Evolutionary conservation across 2,329 filamentous ascomycete genomes (phyloP).

Genomic region (Colletotrichum tropicale): DNA sequence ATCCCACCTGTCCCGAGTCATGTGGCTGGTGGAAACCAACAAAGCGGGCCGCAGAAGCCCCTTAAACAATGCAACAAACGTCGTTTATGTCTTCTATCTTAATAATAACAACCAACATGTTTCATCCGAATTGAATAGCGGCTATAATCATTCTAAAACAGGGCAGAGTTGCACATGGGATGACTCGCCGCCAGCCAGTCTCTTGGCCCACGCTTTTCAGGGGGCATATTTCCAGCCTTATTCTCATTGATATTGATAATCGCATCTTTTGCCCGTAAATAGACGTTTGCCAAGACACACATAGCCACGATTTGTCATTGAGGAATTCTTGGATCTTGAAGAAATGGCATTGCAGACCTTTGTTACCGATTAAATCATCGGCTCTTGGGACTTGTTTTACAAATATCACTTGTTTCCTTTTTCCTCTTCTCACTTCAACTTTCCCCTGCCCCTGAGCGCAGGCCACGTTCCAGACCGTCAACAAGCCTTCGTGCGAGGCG

Average conservation of each 20-base stretch:
- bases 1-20: not conserved
- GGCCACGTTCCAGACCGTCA: conserved; percentile 28
- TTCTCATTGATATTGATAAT: not conserved
- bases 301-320: not conserved
- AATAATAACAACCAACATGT: not conserved
- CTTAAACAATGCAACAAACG: not conserved
- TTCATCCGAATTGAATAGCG: not conserved
- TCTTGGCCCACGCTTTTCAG: not conserved
- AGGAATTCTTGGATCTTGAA: not conserved
- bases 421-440: not conserved
- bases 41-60: not conserved
- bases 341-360: not conserved
- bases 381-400: not conserved
- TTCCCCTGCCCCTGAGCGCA: not conserved
- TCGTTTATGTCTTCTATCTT: not conserved
- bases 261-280: not conserved
- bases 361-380: not conserved
- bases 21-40: not conserved
- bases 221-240: not conserved
- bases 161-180: not conserved
- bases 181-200: not conserved
- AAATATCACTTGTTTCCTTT: not conserved
- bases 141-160: not conserved
- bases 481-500: conserved; percentile 32
- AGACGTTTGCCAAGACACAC: not conserved